Conservation (phyloP, 2,329 filamentous ascomycete species). For the Fusarium sp. region DNA sequence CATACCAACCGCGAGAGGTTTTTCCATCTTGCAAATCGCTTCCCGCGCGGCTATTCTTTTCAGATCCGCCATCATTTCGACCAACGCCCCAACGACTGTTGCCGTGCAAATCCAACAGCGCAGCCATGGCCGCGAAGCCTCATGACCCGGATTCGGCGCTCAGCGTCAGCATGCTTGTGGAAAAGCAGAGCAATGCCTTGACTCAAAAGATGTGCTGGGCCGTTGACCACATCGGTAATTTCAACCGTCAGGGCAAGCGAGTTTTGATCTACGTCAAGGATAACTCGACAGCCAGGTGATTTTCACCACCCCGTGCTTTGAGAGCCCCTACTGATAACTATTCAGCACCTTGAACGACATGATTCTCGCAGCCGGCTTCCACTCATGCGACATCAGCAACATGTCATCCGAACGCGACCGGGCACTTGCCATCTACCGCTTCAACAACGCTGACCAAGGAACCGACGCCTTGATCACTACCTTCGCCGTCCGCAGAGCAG, state of each 20-base stretch:
- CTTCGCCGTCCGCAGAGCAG: neutral
- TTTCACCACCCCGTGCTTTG: rapidly evolving
- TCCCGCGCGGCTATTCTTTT: no score
- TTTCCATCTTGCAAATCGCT: no score
- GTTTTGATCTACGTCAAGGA: neutral
- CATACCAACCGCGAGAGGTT: no score
- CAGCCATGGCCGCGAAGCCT: neutral
- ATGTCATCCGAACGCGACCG: neutral
- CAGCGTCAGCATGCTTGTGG: neutral
- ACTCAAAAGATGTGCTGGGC: neutral
- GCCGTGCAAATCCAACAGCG: no score
- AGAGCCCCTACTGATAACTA: neutral
- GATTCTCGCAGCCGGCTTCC: neutral
- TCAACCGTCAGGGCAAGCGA: neutral
- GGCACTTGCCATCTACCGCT: rapidly evolving
- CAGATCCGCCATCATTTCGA: no score
- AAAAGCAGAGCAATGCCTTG: neutral
- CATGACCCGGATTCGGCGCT: neutral
- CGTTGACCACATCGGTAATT: rapidly evolving
- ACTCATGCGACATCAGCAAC: neutral
- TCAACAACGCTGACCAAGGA: neutral
- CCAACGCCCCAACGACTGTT: no score
- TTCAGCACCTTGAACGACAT: neutral
- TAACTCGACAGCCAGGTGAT: neutral
- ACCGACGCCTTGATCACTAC: slow-evolving; percentile 5